Base-by-base conservation (phyloP, 495 filamentous ascomycete species). In the Neurospora africana region DNA sequence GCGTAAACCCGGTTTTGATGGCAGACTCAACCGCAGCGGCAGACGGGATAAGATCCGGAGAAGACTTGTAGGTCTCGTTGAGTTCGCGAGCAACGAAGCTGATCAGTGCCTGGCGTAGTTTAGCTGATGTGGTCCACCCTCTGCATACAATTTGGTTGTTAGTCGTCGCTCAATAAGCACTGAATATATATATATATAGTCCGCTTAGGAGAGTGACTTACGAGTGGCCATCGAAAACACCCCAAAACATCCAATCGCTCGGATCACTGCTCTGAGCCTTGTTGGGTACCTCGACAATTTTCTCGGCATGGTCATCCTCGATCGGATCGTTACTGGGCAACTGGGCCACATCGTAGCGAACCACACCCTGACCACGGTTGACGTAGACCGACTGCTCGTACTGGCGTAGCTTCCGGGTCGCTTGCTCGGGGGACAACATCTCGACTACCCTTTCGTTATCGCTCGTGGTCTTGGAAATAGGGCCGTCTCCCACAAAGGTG, bases 181-280 rank as follows among this genome's bases (percentile, higher is more conserved):
- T 33, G 53, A 27, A 23, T 13, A 2, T 53, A 23, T 11, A 53
- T 13, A 44, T 11, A 53, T 13, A 47, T 23, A 65, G 53, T 65
- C 65, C 71, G 68, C n/a, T 68, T 47, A 9, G 27, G 67, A 68
- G 11, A 38, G 17, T 37, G 71, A 86, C 87, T 79, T 82, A 94
- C 93, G 92, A 91, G 81, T 99, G 95, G 1, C 95, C 95, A 79
- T 99, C 95, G 82, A 97, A 99, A 15, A 99, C 94, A 44, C 93
- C 95, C 96, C 96, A 99, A 79, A 99, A 99, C 93, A 98, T 98
- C 95, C 95, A 99, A 78, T 99, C 95, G 72, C 87, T 93, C 61
- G 83, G 89, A 83, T 69, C 68, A 6, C 83, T 80, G 39, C 86
- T 86, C 73, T 85, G 83, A 39, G 83, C 79, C 44, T 71, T 72